Evolutionary conservation across 2,329 filamentous ascomycete genomes (phyloP), one percentile per base, ranked within the genome.

Genomic region (Botrytis aclada): DNA sequence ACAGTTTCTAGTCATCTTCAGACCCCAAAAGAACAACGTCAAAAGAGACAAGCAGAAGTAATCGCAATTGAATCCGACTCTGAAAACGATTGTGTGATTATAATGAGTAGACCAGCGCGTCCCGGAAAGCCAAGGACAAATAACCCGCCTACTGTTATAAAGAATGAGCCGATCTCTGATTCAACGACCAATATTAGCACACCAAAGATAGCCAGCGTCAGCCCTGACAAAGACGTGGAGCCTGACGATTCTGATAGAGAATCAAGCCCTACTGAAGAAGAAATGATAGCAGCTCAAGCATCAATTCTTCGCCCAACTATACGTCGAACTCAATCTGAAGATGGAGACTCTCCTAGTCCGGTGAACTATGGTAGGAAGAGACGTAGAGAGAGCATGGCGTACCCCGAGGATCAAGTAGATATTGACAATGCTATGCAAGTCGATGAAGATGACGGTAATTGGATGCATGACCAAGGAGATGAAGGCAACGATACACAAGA

Each of bases 401-500:
- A 22, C 18, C n/a, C n/a, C 14, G 66, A 74, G 25, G 66, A 72
- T 22, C 43, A 69, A 16, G 41, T 12, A 8, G 10, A 76, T 32
- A 63, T 74, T 34, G 72, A 77, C 14, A 43, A 62, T 37, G 75
- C 69, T 63, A 70, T 70, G 58, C 41, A 70, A 39, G 69, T 47
- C n/a, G 39, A 64, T n/a, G 70, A 72, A 56, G 61, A 66, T 54
- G 69, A 71, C 12, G 5, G 58, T 65, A 5, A 34, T 41, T 71
- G 69, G 69, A 71, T 71, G 69, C 37, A 66, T 45, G 34, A 29
- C 14, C 25, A 66, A n/a, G 45, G 20, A 25, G 43, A 56, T 32
- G 62, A 67, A 6, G 70, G 37, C 6, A 62, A 72, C 14, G 70
- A 67, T 29, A 41, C 47, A 9, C 34, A 56, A 67, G 65, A 56